Conservation (phyloP, 2,329 filamentous ascomycete species). For the Grosmannia penicillata region DNA sequence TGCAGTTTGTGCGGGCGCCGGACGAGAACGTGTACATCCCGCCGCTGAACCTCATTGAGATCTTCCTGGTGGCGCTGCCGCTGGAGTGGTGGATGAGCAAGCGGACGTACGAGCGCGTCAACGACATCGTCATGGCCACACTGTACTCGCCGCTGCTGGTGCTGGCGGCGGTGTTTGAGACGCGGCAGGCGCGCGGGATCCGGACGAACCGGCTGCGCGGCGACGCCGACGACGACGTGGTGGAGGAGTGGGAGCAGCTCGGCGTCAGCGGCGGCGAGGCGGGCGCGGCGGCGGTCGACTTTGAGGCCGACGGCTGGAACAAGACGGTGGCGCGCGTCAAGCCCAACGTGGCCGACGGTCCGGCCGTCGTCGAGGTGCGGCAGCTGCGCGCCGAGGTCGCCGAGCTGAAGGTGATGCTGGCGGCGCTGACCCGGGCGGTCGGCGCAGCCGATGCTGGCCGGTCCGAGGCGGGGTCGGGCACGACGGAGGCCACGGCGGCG, state of each 20-base stretch:
- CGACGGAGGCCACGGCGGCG: background rate
- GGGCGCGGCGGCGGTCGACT: constrained; percentile 47
- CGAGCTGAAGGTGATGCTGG: constrained; percentile 36
- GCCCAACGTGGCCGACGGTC: constrained; percentile 71
- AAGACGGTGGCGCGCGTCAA: constrained; percentile 63
- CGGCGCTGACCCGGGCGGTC: constrained; percentile 4
- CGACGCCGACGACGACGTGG: constrained; percentile 76
- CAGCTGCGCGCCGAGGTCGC: constrained; percentile 43
- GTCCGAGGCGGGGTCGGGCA: too few relatives aligned
- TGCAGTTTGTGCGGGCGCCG: constrained; percentile 91
- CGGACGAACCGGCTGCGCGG: constrained; percentile 60
- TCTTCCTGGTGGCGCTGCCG: constrained; percentile 61
- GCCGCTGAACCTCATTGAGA: constrained; percentile 86
- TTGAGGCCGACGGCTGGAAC: constrained; percentile 73
- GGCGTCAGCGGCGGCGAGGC: constrained; percentile 59
- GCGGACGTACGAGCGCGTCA: constrained; percentile 59
- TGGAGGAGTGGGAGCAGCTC: constrained; percentile 90
- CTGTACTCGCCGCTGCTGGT: constrained; percentile 77
- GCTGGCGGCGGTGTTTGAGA: constrained; percentile 61
- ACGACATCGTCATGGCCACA: constrained; percentile 55
- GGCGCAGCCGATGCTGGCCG: too few relatives aligned
- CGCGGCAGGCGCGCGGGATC: constrained; percentile 49
- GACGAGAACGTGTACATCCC: constrained; percentile 98
- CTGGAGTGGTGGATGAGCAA: constrained; percentile 94
- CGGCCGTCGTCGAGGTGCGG: constrained; percentile 53